Evolutionary conservation across 2,329 filamentous ascomycete species (phyloP).

Genomic region (Colletotrichum lentis): DNA sequence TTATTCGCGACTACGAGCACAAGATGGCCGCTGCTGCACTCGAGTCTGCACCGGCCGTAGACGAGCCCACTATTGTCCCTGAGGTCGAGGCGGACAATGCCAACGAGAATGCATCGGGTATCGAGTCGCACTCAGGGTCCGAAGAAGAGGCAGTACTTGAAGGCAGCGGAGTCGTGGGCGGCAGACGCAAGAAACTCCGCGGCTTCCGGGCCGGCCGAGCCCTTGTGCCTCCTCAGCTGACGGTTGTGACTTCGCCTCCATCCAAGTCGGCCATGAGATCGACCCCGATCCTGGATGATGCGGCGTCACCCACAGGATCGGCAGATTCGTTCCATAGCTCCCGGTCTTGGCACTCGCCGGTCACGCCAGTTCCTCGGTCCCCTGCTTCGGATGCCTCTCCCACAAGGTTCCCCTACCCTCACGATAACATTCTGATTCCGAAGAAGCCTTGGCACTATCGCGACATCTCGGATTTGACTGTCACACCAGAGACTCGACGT

Average conservation of each 20-base stretch:
- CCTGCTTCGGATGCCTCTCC: slow-evolving; percentile 51
- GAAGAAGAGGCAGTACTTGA: slow-evolving; percentile 43
- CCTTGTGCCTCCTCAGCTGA: slow-evolving; percentile 44
- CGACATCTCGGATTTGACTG: slow-evolving; percentile 47
- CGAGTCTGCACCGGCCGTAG: background rate
- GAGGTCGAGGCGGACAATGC: slow-evolving; percentile 2
- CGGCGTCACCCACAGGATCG: slow-evolving; percentile 56
- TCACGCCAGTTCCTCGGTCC: slow-evolving; percentile 55
- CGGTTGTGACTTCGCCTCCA: slow-evolving; percentile 51
- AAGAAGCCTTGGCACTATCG: slow-evolving; percentile 44
- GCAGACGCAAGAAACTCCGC: slow-evolving; percentile 45
- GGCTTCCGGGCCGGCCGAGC: slow-evolving; percentile 45
- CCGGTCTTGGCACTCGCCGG: slow-evolving; percentile 60
- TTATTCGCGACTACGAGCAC: slow-evolving; percentile 37
- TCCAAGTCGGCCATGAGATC: slow-evolving; percentile 43
- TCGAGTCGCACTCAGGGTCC: slow-evolving; percentile 24
- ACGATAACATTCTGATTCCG: slow-evolving; percentile 51
- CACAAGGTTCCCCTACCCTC: slow-evolving; percentile 49
- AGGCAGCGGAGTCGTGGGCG: slow-evolving; percentile 43
- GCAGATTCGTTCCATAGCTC: slow-evolving; percentile 64
- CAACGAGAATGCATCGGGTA: slow-evolving; percentile 5
- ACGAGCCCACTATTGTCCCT: background rate
- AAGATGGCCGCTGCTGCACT: slow-evolving; percentile 28
- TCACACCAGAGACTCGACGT: slow-evolving; percentile 46
- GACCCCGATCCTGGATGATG: slow-evolving; percentile 31